Percentiles rank a stretch among this genome's conserved stretches.
Evolutionary conservation across 176 grass and related monocot species (phyloP).

Genomic region (Rhynchospora breviuscula): DNA sequence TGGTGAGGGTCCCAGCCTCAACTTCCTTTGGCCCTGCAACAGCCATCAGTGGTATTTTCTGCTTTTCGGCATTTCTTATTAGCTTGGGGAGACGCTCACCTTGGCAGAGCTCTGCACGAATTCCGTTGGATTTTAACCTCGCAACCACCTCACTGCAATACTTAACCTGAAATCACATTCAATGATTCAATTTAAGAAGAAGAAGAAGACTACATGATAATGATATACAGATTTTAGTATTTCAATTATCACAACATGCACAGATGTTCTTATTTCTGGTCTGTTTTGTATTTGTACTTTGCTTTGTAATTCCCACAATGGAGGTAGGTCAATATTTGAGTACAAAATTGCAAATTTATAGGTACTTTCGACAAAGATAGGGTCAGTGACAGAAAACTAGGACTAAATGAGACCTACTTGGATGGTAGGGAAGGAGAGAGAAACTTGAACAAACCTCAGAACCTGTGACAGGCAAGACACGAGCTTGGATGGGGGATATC

Average conservation of each 20-base stretch:
- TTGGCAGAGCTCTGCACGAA: slow-evolving; percentile 72
- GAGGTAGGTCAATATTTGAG: not conserved
- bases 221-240: not conserved
- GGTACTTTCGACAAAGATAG: not conserved
- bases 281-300: not conserved
- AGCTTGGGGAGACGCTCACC: slow-evolving; percentile 87
- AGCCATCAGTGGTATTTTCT: slow-evolving; percentile 89
- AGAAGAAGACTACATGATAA: not conserved
- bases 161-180: slow-evolving; percentile 47
- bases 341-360: not conserved
- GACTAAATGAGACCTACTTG: not conserved
- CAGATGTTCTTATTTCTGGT: not conserved
- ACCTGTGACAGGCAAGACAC: slow-evolving; percentile 80
- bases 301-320: not conserved
- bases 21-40: slow-evolving; percentile 90
- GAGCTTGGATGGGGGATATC: slow-evolving; percentile 80
- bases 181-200: not conserved
- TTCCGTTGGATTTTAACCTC: slow-evolving; percentile 53
- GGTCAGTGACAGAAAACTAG: not conserved
- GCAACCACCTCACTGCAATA: slow-evolving; percentile 69
- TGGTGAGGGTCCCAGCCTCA: slow-evolving; percentile 50
- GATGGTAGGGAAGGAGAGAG: too few relatives aligned
- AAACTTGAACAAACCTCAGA: slow-evolving; percentile 53
- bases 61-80: slow-evolving; percentile 73
- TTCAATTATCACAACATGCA: not conserved